A percentile compares a stretch with the other conserved stretches of the same genome.
These are phyloP conservation scores for Firmiana major DNA, from an alignment of 345 rosid genomes.

Conservation along the genomic window DNA sequence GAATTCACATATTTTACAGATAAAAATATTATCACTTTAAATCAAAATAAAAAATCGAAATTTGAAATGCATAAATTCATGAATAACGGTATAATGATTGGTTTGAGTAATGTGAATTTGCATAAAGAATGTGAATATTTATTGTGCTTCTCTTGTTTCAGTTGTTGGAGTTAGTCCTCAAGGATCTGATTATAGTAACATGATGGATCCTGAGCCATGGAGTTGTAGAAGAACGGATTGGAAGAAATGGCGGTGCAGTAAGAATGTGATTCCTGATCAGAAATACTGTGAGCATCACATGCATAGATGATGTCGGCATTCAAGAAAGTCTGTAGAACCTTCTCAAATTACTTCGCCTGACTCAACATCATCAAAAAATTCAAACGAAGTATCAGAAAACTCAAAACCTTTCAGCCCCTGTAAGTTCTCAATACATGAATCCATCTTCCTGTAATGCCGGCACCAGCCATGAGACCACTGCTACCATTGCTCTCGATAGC, in stretches of 20 bases:
- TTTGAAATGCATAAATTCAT: too few relatives aligned
- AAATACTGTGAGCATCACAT: conserved; percentile 72
- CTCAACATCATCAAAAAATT: conserved; percentile 1
- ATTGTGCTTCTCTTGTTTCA: conserved; percentile 15
- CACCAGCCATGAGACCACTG: conserved; percentile 5
- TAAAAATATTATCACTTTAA: too few relatives aligned
- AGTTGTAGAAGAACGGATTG: conserved; percentile 86
- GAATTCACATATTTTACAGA: too few relatives aligned
- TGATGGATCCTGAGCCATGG: conserved; percentile 48
- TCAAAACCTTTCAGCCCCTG: neutral
- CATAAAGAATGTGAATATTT: neutral
- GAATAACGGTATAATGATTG: too few relatives aligned
- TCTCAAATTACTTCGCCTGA: conserved; percentile 22
- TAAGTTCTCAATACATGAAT: conserved; percentile 9
- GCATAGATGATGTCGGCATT: conserved; percentile 72
- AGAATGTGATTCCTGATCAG: conserved; percentile 38
- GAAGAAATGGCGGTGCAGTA: conserved; percentile 75
- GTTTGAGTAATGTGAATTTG: neutral
- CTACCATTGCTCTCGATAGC: conserved; percentile 16
- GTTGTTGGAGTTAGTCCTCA: conserved; percentile 33
- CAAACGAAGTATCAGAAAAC: conserved; percentile 24
- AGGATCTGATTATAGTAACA: conserved; percentile 24
- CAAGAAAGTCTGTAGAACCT: conserved; percentile 89
- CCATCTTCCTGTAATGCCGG: conserved; percentile 21
- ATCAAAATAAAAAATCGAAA: too few relatives aligned